These are phyloP conservation scores for Cordyceps pruinosa DNA, from an alignment of 2,329 filamentous ascomycete genomes.

Conservation along the genomic window DNA sequence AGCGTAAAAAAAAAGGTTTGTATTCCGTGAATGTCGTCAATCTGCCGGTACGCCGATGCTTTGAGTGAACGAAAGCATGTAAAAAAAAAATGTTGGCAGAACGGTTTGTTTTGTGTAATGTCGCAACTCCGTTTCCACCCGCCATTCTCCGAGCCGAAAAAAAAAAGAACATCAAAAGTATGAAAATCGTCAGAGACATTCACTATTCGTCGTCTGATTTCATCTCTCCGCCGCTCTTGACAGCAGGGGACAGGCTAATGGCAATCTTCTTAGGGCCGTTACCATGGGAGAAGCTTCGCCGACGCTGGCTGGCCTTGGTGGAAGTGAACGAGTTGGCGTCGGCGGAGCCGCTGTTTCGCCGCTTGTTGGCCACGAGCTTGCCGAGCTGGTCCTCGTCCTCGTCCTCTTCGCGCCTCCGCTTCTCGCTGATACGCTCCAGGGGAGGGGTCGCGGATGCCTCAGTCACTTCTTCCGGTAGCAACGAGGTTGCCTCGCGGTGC, in stretches of 20 bases:
- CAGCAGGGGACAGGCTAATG: slow-evolving; percentile 46
- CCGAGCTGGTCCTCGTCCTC: slow-evolving; percentile 85
- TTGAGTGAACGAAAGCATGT: slow-evolving; percentile 2
- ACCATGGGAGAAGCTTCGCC: slow-evolving; percentile 35
- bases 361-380: slow-evolving; percentile 64
- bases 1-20: not conserved
- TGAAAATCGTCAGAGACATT: slow-evolving; percentile 7
- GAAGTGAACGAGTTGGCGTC: slow-evolving; percentile 33
- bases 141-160: not conserved
- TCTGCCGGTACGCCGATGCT: slow-evolving; percentile 9
- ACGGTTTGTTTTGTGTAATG: slow-evolving; percentile 4
- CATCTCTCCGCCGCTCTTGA: slow-evolving; percentile 31
- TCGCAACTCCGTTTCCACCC: not conserved
- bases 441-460: slow-evolving; percentile 37
- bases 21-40: slow-evolving; percentile 11
- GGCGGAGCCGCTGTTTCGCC: slow-evolving; percentile 51
- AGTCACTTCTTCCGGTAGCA: slow-evolving; percentile 21
- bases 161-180: not conserved
- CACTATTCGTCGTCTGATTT: slow-evolving; percentile 35
- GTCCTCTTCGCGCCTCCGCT: slow-evolving; percentile 84
- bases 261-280: slow-evolving; percentile 47
- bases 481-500: slow-evolving; percentile 14
- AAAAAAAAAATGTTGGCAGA: not conserved
- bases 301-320: slow-evolving; percentile 24
- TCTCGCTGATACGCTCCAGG: slow-evolving; percentile 76